These are phyloP conservation scores for Penicillium brevicompactum DNA, from an alignment of 2,329 filamentous ascomycete species.

Conservation along the genomic window DNA sequence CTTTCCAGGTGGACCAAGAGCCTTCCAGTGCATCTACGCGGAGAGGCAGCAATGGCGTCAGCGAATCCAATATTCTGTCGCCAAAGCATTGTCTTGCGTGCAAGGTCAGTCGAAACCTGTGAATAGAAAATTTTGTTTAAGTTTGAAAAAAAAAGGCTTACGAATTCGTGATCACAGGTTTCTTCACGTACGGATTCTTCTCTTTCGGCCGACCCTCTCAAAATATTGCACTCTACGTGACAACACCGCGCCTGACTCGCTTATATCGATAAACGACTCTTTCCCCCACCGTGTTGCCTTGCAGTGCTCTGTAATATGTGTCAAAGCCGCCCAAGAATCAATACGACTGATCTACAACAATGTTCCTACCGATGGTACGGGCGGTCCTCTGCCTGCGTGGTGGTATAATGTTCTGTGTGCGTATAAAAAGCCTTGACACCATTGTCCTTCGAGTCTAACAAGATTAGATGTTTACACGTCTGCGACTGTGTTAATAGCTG, in stretches of 20 bases:
- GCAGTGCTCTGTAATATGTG: constrained; percentile 40
- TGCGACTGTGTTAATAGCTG: constrained; percentile 38
- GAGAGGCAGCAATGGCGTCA: constrained; percentile 1
- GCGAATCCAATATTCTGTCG: constrained; percentile 30
- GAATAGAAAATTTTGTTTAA: neutral
- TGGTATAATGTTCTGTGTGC: constrained; percentile 42
- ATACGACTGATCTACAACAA: constrained; percentile 35
- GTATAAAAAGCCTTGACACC: neutral
- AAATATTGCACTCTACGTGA: constrained; percentile 35
- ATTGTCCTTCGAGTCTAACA: constrained; percentile 6
- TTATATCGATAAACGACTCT: constrained; percentile 27
- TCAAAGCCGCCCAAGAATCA: constrained; percentile 35
- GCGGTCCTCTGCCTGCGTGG: constrained; percentile 38
- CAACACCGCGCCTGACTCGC: constrained; percentile 14
- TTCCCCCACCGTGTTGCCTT: constrained; percentile 35
- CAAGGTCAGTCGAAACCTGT: constrained; percentile 24
- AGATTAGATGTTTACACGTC: constrained; percentile 38
- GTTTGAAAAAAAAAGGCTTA: neutral
- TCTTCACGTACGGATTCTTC: constrained; percentile 36
- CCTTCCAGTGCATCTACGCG: constrained; percentile 31
- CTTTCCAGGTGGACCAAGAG: constrained; percentile 34
- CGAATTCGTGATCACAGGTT: constrained; percentile 22
- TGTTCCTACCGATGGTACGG: constrained; percentile 28
- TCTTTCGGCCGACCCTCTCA: constrained; percentile 36
- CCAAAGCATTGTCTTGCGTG: constrained; percentile 35